Base-by-base conservation (phyloP, 352 stramenopile species). In the Pythium grandisporangium region DNA sequence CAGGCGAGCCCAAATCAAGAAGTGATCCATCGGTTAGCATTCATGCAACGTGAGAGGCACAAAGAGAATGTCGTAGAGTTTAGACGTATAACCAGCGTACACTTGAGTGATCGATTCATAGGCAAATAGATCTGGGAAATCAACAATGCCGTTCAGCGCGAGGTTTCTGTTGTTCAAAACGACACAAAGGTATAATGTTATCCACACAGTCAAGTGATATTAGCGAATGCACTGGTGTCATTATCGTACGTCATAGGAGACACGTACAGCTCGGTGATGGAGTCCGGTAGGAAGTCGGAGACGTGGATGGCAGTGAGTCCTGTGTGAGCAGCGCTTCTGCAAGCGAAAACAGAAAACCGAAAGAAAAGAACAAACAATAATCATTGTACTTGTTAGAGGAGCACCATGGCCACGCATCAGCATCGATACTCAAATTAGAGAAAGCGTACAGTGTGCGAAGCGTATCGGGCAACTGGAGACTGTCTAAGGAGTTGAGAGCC, bases 121-220 rank as follows among this genome's bases (percentile, higher is more conserved):
- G 27, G 32, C 6, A 10, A 34, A 59, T 2, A 48, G 24, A n/a
- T 56, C 37, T 4, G 49, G 49, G 25, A 51, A 47, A 3, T n/a
- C 0, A 8, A 42, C 20, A 30, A 56, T 37, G 6, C 14, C 20
- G 42, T 56, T 56, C 29, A 24, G 33, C 27, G 49, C 44, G 7
- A 56, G 6, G 30, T 56, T 41, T 7, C 46, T 54, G 34, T 2
- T 16, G 21, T 10, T 6, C 29, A 2, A 39, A 27, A 17, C 8
- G 8, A 14, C 10, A 32, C 27, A 32, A 32, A 14, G 10, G 10
- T 14, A 14, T 32, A 5, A 14, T 48, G n/a, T 25, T 27, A 26
- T 37, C 5, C 2, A 42, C 34, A 27, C 33, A 48, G 38, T 14
- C 16, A n/a, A 1, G 26, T 29, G 25, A 54, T 30, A 17, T 40